Percentiles rank a stretch among this genome's conserved stretches.
Conservation (phyloP, 495 filamentous ascomycete genomes). For the Penicillium fimorum region DNA sequence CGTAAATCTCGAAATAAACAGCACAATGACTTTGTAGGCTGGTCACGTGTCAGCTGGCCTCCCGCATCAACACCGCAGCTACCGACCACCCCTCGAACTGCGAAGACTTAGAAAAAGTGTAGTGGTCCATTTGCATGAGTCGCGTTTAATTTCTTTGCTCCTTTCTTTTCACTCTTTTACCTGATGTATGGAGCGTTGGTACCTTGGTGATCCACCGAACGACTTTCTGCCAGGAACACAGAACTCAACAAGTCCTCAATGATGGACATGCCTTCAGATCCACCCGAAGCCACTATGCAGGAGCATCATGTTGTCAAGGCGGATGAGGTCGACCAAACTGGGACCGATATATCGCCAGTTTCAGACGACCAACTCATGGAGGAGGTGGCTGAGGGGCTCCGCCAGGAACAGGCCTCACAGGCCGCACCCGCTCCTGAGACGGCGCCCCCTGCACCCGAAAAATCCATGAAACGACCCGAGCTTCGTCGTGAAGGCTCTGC, state of each 20-base stretch:
- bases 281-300: constrained; percentile 24
- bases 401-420: constrained; percentile 41
- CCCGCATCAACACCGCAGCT: constrained; percentile 11
- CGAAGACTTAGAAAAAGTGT: not conserved
- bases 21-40: not conserved
- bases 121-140: constrained; percentile 1
- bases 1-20: not conserved
- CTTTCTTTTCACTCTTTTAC: constrained; percentile 1
- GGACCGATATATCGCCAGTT: constrained; percentile 51
- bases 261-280: constrained; percentile 34
- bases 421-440: constrained; percentile 10
- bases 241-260: constrained; percentile 2
- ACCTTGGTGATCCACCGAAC: constrained; percentile 10
- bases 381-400: constrained; percentile 49
- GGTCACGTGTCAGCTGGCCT: constrained; percentile 2
- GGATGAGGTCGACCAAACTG: constrained; percentile 55
- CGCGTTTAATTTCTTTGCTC: not conserved
- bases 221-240: constrained; percentile 9
- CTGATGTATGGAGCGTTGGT: constrained; percentile 16
- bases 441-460: constrained; percentile 16
- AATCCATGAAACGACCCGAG: constrained; percentile 47
- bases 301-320: constrained; percentile 52
- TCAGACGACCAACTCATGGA: constrained; percentile 49
- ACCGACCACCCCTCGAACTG: not conserved
- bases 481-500: constrained; percentile 54